Evolutionary conservation across 176 grass and related monocot species (phyloP).

Genomic region (Leersia perrieri): DNA sequence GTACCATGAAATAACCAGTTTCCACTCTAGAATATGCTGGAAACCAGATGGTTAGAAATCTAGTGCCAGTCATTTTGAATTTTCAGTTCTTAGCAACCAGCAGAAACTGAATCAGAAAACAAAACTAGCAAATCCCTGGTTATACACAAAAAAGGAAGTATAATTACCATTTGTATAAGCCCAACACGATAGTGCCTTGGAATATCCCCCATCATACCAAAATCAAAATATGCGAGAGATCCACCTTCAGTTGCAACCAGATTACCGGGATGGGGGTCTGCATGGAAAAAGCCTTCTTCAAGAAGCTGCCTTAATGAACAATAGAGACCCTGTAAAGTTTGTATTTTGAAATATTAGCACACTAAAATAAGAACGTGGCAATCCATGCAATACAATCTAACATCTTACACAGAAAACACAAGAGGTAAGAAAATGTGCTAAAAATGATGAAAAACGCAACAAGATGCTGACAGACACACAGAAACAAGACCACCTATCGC

Average conservation of each 20-base stretch:
- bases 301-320: slow-evolving; percentile 92
- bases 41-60: neutral
- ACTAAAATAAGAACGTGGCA: neutral
- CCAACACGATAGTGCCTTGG: slow-evolving; percentile 92
- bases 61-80: neutral
- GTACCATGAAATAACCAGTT: neutral
- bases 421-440: neutral
- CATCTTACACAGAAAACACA: neutral
- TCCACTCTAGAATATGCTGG: neutral
- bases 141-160: neutral
- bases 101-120: neutral
- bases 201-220: slow-evolving; percentile 99
- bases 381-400: neutral
- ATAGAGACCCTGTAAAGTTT: slow-evolving; percentile 71
- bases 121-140: neutral
- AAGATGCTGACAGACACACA: neutral
- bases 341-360: neutral
- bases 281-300: slow-evolving; percentile 97
- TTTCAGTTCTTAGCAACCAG: neutral
- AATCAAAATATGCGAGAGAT: slow-evolving; percentile 94
- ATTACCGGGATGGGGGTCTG: slow-evolving; percentile 98
- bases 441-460: neutral
- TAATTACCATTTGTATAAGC: slow-evolving; percentile 91
- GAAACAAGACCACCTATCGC: neutral
- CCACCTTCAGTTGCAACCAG: slow-evolving; percentile 83